phyloP scores from a whole-genome alignment of 352 stramenopile genomes.

The Phytopythium mirpurense region DNA sequence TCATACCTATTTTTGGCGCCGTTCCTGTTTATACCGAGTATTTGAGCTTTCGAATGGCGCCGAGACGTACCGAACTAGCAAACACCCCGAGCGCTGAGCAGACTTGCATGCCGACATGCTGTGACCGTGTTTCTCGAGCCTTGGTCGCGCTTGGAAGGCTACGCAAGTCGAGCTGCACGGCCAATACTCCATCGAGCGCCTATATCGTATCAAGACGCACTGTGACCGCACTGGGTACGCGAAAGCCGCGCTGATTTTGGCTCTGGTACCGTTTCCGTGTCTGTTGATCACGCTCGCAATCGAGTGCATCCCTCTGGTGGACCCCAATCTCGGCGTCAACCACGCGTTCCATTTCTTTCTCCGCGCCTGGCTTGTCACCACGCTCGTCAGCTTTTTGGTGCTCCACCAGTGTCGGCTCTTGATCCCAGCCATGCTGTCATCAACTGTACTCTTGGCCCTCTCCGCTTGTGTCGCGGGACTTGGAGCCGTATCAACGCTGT shows the following conservation, averaged over 20 bases:
- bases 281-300: slow-evolving; percentile 23
- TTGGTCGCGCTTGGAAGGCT: slow-evolving; percentile 3
- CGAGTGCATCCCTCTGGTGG: slow-evolving; percentile 11
- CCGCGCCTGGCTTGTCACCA: slow-evolving; percentile 13
- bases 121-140: not conserved
- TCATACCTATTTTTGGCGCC: too few species aligned
- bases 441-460: not conserved
- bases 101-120: not conserved
- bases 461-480: slow-evolving; percentile 15
- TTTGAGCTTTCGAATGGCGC: too few species aligned
- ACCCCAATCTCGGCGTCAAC: not conserved
- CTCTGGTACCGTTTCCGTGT: slow-evolving; percentile 25
- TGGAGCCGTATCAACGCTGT: slow-evolving; percentile 14
- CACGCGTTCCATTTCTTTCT: slow-evolving; percentile 22
- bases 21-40: too few species aligned
- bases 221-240: slow-evolving; percentile 4
- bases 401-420: not conserved
- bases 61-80: too few species aligned
- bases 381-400: not conserved
- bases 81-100: too few species aligned
- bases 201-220: slow-evolving; percentile 13
- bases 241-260: slow-evolving; percentile 4
- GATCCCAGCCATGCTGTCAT: slow-evolving; percentile 14
- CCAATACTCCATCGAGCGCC: slow-evolving; percentile 17
- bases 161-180: slow-evolving; percentile 26